Conservation (phyloP, 108 stramenopile genomes). For the Pseudonitzschia multiseries region DNA sequence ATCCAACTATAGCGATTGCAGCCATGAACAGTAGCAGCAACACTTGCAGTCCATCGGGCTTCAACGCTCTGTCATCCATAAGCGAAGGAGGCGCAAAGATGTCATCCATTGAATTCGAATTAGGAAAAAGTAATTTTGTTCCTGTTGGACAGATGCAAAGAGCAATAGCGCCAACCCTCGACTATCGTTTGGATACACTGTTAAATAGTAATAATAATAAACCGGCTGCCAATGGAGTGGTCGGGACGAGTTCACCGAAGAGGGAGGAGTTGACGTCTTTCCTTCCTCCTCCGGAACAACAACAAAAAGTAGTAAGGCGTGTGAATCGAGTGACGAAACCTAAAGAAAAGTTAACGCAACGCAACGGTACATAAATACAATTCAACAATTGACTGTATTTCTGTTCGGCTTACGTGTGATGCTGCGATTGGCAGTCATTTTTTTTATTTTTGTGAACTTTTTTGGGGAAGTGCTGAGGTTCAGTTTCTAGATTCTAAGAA, state of each 20-base stretch:
- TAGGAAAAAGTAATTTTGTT: neutral
- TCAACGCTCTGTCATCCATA: neutral
- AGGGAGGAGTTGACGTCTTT: too few species aligned
- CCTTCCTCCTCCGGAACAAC: too few species aligned
- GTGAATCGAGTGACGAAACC: neutral
- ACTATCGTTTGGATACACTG: neutral
- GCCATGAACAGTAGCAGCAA: neutral
- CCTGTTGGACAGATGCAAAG: conserved; percentile 14
- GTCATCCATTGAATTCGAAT: conserved; percentile 1
- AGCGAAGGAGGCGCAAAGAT: neutral
- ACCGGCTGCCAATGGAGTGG: neutral
- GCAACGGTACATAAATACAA: too few species aligned
- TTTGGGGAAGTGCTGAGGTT: too few species aligned
- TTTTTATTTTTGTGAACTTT: too few species aligned
- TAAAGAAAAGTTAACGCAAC: neutral
- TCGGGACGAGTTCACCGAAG: neutral
- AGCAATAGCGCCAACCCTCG: neutral
- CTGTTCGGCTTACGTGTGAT: too few species aligned
- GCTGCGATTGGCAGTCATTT: too few species aligned
- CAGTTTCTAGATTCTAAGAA: too few species aligned
- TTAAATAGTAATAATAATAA: neutral
- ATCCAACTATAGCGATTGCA: neutral
- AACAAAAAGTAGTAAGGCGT: neutral
- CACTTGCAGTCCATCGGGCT: too few species aligned
- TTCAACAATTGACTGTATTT: too few species aligned